Conservation (phyloP, 306 rosid species). For the Canavalia gladiata region DNA sequence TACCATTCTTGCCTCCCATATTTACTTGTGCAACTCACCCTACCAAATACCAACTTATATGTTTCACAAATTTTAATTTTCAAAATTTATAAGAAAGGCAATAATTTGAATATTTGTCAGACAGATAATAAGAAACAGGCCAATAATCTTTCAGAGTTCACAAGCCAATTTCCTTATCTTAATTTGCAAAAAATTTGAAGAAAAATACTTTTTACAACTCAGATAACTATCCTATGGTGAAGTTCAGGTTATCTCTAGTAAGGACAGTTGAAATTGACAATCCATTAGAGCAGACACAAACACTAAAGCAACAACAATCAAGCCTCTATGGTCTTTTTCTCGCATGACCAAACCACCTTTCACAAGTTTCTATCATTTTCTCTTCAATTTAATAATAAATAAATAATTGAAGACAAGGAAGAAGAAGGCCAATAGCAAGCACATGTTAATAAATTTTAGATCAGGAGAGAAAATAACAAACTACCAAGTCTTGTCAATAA, state of each 20-base stretch:
- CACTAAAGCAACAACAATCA: background rate
- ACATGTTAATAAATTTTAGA: background rate
- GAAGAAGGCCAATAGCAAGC: background rate
- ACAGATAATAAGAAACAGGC: constrained; percentile 56
- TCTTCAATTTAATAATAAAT: constrained; percentile 25
- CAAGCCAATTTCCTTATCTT: background rate
- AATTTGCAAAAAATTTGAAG: background rate
- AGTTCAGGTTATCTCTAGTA: background rate
- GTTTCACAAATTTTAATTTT: constrained; percentile 20
- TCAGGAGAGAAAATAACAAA: constrained; percentile 13
- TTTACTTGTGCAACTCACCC: constrained; percentile 20
- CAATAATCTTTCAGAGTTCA: constrained; percentile 5
- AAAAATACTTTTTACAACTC: background rate
- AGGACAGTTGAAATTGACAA: background rate
- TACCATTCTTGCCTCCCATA: constrained; percentile 39
- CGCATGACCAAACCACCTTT: background rate
- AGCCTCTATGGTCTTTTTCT: constrained; percentile 18
- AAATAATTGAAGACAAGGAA: background rate
- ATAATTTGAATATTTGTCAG: constrained; percentile 40
- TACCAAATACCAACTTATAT: background rate
- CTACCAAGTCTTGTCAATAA: background rate
- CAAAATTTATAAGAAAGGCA: background rate
- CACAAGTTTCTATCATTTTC: background rate
- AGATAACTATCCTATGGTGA: background rate
- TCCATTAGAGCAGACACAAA: background rate